Evolutionary conservation across 1,284 basidiomycete species (phyloP), one percentile per base, ranked within the genome.

Genomic region (Ceratobasidium sp.): DNA sequence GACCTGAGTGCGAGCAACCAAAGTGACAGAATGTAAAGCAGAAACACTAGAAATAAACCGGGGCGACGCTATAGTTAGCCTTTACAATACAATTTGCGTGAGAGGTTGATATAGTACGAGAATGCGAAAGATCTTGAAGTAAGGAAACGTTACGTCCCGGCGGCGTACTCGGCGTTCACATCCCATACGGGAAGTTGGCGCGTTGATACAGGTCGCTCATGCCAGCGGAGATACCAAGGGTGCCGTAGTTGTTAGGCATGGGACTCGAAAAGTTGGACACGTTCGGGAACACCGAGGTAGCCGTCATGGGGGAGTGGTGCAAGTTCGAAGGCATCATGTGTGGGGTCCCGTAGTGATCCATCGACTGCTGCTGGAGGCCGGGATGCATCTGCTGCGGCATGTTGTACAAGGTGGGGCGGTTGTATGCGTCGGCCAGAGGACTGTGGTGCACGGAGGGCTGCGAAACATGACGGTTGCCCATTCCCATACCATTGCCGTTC

Each of bases 201-300:
- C 89, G 87, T 85, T 92, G 91, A 86, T 94, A 94, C 51, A 91
- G 91, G 83, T 93, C 92, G 80, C 86, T 89, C 81, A 91, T 84
- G 71, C 84, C 85, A 63, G 82, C 85, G 56, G 87, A 84, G 76
- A 92, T 84, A 78, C 86, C 88, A 78, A 88, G 73, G 23, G 75
- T 77, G 23, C 78, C 77, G 83, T 91, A 92, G 37, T 87, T 85
- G 83, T 85, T 87, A 78, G 89, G 84, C 81, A 85, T 86, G 78
- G 86, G 83, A 78, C 81, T 69, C 89, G 87, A 76, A 86, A 85
- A 78, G 85, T 85, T 58, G 88, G 87, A 84, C 91, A 92, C 89
- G 89, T 83, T 94, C 92, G 75, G 94, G 85, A 77, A 94, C 91
- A 81, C 93, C 94, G 81, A 89, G 88, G 81, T 94, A 92, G 80